Percentiles rank a stretch among this genome's conserved stretches.
phyloP scores from a whole-genome alignment of 345 rosid genomes.

The Cardamine resedifolia region DNA sequence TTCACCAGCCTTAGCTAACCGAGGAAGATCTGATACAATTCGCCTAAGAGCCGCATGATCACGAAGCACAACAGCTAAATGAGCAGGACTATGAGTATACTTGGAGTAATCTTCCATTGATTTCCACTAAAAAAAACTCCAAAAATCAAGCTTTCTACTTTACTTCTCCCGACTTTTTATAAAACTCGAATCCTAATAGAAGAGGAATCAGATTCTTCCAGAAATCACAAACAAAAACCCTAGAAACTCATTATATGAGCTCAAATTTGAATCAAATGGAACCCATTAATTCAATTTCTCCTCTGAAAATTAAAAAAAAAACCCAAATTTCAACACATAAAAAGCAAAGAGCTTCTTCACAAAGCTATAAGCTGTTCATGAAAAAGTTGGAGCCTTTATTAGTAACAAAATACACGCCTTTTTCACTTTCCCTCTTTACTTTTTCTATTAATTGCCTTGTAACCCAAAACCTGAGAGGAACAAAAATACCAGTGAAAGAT shows the following conservation, averaged over 20 bases:
- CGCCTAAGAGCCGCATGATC: constrained; percentile 70
- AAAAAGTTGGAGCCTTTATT: constrained; percentile 22
- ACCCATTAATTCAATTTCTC: background rate
- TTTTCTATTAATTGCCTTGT: background rate
- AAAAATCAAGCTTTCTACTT: constrained; percentile 9
- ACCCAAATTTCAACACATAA: constrained; percentile 15
- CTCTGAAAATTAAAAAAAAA: background rate
- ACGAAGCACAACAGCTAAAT: constrained; percentile 72
- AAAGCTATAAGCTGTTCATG: constrained; percentile 9
- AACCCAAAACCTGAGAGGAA: constrained; percentile 20
- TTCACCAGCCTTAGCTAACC: constrained; percentile 78
- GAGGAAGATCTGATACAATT: constrained; percentile 64
- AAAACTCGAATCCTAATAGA: constrained; percentile 12
- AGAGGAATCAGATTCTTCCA: constrained; percentile 19
- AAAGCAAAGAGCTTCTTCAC: constrained; percentile 8
- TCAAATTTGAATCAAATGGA: constrained; percentile 38
- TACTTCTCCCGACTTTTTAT: background rate
- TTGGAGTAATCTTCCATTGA: constrained; percentile 79
- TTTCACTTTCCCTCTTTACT: constrained; percentile 8
- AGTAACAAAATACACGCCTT: constrained; percentile 15
- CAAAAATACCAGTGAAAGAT: background rate
- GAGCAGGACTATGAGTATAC: constrained; percentile 88
- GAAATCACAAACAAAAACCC: constrained; percentile 27
- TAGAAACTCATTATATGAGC: constrained; percentile 20
- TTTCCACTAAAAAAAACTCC: constrained; percentile 10